These are phyloP conservation scores for Hygrophila difformis DNA, from an alignment of 257 asterid genomes.

Conservation along the genomic window DNA sequence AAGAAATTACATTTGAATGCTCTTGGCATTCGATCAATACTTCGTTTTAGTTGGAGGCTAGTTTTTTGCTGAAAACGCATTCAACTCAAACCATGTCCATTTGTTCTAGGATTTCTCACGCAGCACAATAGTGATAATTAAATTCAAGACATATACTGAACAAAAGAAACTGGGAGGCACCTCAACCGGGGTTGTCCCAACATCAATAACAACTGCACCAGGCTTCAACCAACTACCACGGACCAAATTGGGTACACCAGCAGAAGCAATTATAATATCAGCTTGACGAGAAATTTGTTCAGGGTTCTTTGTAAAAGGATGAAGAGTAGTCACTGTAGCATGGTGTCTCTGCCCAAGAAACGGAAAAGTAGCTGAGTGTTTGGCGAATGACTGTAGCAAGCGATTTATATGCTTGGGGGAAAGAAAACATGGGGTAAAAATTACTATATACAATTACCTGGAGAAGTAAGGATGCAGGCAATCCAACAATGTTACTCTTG, in stretches of 20 bases:
- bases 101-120: too few relatives aligned
- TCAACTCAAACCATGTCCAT: too few relatives aligned
- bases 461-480: conserved; percentile 67
- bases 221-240: conserved; percentile 89
- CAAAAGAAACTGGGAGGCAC: conserved; percentile 23
- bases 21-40: too few relatives aligned
- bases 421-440: conserved; percentile 5
- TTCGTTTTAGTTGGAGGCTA: too few relatives aligned
- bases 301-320: conserved; percentile 52
- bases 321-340: conserved; percentile 74
- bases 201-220: conserved; percentile 73
- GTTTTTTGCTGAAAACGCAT: too few relatives aligned
- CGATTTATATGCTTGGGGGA: not conserved
- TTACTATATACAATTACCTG: conserved; percentile 58
- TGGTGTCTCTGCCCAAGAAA: conserved; percentile 64
- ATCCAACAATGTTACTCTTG: conserved; percentile 87
- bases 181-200: conserved; percentile 81
- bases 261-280: conserved; percentile 73
- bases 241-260: conserved; percentile 82
- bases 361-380: conserved; percentile 4
- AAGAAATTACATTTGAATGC: too few relatives aligned
- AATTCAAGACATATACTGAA: conserved; percentile 1
- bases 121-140: not conserved
- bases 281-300: conserved; percentile 70
- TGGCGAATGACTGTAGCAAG: conserved; percentile 8